These are phyloP conservation scores for Penicillium sp. DNA, from an alignment of 2,329 filamentous ascomycete species.

Conservation along the genomic window DNA sequence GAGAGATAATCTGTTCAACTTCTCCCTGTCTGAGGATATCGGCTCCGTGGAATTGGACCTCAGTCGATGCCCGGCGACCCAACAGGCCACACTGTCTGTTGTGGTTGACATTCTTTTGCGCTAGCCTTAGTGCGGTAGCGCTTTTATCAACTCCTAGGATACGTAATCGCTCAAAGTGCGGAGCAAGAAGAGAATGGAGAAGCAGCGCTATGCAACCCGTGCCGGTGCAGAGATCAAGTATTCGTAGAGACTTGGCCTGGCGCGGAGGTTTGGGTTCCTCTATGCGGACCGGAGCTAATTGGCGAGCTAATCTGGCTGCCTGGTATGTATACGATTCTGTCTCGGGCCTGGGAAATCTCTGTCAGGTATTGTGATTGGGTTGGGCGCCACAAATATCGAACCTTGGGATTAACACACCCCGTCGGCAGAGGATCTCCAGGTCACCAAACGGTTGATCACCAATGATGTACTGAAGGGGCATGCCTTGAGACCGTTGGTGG, in stretches of 20 bases:
- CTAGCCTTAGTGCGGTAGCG: constrained; percentile 60
- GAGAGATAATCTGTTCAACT: constrained; percentile 16
- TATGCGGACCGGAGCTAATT: constrained; percentile 7
- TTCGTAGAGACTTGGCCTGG: constrained; percentile 45
- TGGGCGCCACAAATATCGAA: too few relatives aligned
- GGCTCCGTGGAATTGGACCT: constrained; percentile 49
- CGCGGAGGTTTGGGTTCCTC: not conserved
- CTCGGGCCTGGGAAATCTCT: constrained; percentile 54
- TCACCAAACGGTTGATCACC: constrained; percentile 84
- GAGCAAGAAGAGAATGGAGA: constrained; percentile 60
- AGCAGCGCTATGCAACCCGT: constrained; percentile 85
- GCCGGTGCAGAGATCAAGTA: constrained; percentile 87
- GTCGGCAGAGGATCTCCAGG: constrained; percentile 71
- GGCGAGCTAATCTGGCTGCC: constrained; percentile 50
- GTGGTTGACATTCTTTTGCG: constrained; percentile 59
- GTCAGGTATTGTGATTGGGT: too few relatives aligned
- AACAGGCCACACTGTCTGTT: constrained; percentile 44
- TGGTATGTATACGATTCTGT: constrained; percentile 66
- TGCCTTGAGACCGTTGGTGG: constrained; percentile 53
- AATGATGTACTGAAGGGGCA: constrained; percentile 85
- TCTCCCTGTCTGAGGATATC: constrained; percentile 37
- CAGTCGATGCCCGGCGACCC: constrained; percentile 24
- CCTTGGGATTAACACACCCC: constrained; percentile 82
- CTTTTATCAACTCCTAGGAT: constrained; percentile 76
- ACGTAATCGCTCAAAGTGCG: constrained; percentile 43